A percentile compares a stretch with the other conserved stretches of the same genome.
Evolutionary conservation across 2,329 filamentous ascomycete genomes (phyloP).

Genomic region (Neospermospora avenae): DNA sequence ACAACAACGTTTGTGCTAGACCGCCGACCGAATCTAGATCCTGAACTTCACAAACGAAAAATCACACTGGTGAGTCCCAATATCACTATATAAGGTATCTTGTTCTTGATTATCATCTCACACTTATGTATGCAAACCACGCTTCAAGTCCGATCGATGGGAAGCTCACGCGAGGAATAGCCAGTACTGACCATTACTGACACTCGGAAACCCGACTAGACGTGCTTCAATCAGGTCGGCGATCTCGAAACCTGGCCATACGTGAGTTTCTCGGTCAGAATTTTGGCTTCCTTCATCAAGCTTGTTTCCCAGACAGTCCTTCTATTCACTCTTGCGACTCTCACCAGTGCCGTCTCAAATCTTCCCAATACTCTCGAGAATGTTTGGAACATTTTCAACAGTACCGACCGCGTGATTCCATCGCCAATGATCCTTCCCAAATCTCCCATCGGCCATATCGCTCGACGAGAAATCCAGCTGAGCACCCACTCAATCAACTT

Average conservation of each 20-base stretch:
- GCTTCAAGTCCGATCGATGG: too few relatives aligned
- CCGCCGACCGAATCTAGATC: neutral
- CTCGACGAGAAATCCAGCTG: neutral
- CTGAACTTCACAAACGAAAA: too few relatives aligned
- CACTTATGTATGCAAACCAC: too few relatives aligned
- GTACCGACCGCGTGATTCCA: neutral
- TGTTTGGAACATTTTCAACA: neutral
- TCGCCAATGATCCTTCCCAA: neutral
- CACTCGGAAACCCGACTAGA: neutral
- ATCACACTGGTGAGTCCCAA: too few relatives aligned
- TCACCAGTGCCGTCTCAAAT: neutral
- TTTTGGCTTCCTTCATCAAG: neutral
- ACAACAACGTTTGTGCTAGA: neutral
- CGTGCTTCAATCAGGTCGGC: neutral
- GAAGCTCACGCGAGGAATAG: too few relatives aligned
- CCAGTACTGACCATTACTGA: neutral
- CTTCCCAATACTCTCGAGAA: neutral
- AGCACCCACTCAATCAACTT: neutral
- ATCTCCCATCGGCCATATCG: neutral
- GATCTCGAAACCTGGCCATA: neutral
- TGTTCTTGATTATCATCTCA: too few relatives aligned
- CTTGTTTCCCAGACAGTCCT: neutral
- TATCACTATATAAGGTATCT: too few relatives aligned
- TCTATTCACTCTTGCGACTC: neutral
- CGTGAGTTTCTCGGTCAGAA: neutral